Evolutionary conservation across 345 rosid genomes (phyloP).

Genomic region (Euphorbia tirucalli): DNA sequence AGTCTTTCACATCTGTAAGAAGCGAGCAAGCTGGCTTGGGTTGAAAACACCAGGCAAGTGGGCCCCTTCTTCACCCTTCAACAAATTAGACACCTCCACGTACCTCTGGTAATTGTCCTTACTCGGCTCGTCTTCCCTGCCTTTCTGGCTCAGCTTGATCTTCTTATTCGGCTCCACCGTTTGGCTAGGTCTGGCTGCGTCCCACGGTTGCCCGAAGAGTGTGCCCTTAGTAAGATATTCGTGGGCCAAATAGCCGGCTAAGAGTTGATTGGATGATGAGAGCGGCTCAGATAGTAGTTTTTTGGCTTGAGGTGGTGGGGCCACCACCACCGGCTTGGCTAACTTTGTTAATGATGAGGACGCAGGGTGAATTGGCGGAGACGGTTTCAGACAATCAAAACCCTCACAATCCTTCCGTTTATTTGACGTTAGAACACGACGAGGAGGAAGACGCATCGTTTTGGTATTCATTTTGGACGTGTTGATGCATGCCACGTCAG

Average conservation of each 20-base stretch:
- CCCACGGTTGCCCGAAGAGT: constrained; percentile 59
- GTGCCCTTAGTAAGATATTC: constrained; percentile 79
- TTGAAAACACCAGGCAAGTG: constrained; percentile 68
- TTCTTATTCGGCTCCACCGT: constrained; percentile 24
- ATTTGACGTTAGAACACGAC: constrained; percentile 61
- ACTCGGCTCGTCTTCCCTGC: constrained; percentile 28
- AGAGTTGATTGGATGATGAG: constrained; percentile 45
- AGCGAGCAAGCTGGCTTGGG: constrained; percentile 76
- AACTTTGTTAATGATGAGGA: background rate
- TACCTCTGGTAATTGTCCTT: constrained; percentile 46
- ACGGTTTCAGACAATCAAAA: constrained; percentile 33
- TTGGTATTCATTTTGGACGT: constrained; percentile 49
- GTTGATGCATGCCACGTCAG: constrained; percentile 72
- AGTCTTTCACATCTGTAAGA: constrained; percentile 44
- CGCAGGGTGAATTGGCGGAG: background rate
- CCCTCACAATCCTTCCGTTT: constrained; percentile 66
- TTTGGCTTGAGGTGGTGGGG: background rate
- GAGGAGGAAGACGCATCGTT: constrained; percentile 89
- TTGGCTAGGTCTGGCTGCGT: constrained; percentile 39
- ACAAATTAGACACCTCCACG: constrained; percentile 60
- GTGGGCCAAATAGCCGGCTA: constrained; percentile 83
- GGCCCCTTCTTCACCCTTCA: constrained; percentile 60
- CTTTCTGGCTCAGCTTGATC: constrained; percentile 11
- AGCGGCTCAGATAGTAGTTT: constrained; percentile 7
- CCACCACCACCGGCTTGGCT: constrained; percentile 22